A percentile compares a stretch with the other conserved stretches of the same genome.
These are phyloP conservation scores for Bruguiera parviflora DNA, from an alignment of 345 rosid genomes.

Conservation along the genomic window DNA sequence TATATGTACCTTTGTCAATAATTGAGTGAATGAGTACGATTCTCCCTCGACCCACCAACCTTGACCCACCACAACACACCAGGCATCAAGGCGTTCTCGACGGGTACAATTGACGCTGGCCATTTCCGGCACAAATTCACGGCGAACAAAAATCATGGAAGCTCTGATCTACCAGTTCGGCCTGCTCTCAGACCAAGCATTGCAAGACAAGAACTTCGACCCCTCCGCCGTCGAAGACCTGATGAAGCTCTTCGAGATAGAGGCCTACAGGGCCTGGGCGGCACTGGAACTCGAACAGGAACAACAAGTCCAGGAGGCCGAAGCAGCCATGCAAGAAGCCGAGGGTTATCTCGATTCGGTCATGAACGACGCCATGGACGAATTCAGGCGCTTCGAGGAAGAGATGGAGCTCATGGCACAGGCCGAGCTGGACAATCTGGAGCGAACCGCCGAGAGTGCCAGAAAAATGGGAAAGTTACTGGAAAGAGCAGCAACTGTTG, in stretches of 20 bases:
- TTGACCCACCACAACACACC: too few species aligned
- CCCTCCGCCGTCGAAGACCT: conserved; percentile 66
- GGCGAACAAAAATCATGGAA: conserved; percentile 39
- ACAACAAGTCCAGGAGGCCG: conserved; percentile 40
- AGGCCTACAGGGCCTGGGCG: conserved; percentile 78
- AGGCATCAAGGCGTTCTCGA: too few species aligned
- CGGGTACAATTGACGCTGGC: too few species aligned
- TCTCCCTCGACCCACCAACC: too few species aligned
- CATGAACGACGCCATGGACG: conserved; percentile 71
- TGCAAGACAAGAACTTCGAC: conserved; percentile 60
- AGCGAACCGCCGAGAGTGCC: conserved; percentile 54
- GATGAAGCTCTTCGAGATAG: conserved; percentile 71
- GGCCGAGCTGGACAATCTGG: conserved; percentile 37
- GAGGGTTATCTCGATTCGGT: conserved; percentile 56
- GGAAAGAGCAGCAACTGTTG: conserved; percentile 55
- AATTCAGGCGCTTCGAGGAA: conserved; percentile 53
- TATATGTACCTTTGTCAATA: too few species aligned
- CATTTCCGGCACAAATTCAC: too few species aligned
- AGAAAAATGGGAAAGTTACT: conserved; percentile 45
- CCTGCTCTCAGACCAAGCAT: conserved; percentile 64
- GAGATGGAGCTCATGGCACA: conserved; percentile 53
- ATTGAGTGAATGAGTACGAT: too few species aligned
- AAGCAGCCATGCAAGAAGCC: conserved; percentile 38
- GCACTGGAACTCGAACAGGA: conserved; percentile 46
- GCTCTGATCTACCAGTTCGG: conserved; percentile 65